Conservation (phyloP, 2,329 filamentous ascomycete species). For the Aspergillus arachidicola region DNA sequence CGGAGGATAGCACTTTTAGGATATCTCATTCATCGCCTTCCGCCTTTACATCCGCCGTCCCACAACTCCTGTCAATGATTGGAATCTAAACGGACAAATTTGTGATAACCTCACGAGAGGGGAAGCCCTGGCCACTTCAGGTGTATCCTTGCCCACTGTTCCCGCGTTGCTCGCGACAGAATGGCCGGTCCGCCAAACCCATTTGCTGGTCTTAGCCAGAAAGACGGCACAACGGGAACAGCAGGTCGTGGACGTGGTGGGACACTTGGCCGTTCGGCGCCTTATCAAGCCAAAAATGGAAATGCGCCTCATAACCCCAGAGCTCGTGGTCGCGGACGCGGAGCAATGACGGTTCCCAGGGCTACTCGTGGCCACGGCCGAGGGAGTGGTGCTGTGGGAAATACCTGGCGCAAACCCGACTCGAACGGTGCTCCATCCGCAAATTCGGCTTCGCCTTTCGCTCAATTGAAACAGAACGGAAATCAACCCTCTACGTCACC, state of each 20-base stretch:
- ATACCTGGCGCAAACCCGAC: slow-evolving; percentile 23
- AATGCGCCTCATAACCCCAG: slow-evolving; percentile 20
- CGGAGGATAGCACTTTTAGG: slow-evolving; percentile 20
- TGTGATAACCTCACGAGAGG: not conserved
- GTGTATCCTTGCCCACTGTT: slow-evolving; percentile 21
- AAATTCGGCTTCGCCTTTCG: slow-evolving; percentile 28
- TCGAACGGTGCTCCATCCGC: slow-evolving; percentile 10
- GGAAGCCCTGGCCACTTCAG: not conserved
- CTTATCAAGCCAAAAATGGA: slow-evolving; percentile 22
- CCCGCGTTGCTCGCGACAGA: slow-evolving; percentile 28
- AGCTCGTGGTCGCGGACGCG: slow-evolving; percentile 26
- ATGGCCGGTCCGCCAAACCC: slow-evolving; percentile 36
- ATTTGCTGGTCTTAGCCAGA: slow-evolving; percentile 30
- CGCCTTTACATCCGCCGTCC: not conserved
- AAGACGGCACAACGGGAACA: slow-evolving; percentile 26
- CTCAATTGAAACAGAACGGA: slow-evolving; percentile 22
- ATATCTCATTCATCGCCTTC: slow-evolving; percentile 9
- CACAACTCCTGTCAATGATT: not conserved
- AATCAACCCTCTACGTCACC: slow-evolving; percentile 17
- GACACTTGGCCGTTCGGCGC: slow-evolving; percentile 15
- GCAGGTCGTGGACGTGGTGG: slow-evolving; percentile 31
- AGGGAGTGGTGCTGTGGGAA: slow-evolving; percentile 17
- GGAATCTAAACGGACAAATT: not conserved
- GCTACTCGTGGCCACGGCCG: slow-evolving; percentile 22
- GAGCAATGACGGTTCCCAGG: slow-evolving; percentile 15